Evolutionary conservation across 2,329 filamentous ascomycete genomes (phyloP).

Genomic region (Ascochyta fabae): DNA sequence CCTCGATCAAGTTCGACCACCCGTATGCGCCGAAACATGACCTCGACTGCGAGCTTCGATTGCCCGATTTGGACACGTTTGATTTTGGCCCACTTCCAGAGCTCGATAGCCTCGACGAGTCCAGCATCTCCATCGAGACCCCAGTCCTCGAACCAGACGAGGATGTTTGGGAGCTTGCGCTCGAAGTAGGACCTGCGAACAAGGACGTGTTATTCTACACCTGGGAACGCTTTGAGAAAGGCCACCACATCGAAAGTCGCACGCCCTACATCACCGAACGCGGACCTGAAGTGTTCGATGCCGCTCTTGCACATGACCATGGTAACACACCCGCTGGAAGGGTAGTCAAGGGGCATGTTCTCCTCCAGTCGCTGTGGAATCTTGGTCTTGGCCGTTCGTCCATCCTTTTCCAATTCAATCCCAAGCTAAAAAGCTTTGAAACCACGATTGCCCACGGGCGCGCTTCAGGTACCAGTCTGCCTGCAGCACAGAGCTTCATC

Average conservation of each 20-base stretch:
- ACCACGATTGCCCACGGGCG: conserved; percentile 53
- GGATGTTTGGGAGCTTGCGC: conserved; percentile 50
- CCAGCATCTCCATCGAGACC: conserved; percentile 35
- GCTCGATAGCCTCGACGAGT: conserved; percentile 42
- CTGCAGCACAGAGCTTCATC: conserved; percentile 60
- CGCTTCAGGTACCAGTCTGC: conserved; percentile 59
- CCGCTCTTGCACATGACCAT: conserved; percentile 56
- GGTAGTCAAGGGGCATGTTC: conserved; percentile 47
- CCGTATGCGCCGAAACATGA: conserved; percentile 48
- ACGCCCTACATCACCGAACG: conserved; percentile 72
- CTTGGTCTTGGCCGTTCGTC: conserved; percentile 75
- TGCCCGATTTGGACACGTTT: conserved; percentile 50
- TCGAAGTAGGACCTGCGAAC: conserved; percentile 40
- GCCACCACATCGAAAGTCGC: conserved; percentile 47
- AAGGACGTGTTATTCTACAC: conserved; percentile 59
- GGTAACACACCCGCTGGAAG: conserved; percentile 47
- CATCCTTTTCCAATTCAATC: conserved; percentile 70
- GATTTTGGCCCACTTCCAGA: conserved; percentile 49
- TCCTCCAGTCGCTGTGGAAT: conserved; percentile 64
- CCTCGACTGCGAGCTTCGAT: conserved; percentile 43
- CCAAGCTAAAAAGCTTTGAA: conserved; percentile 60
- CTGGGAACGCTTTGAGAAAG: conserved; percentile 71
- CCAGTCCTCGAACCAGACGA: conserved; percentile 36
- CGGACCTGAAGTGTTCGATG: conserved; percentile 70
- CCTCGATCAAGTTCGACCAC: conserved; percentile 46